Evolutionary conservation across 345 rosid species (phyloP), one percentile per base, ranked within the genome.

Genomic region (Luvunga scandens): DNA sequence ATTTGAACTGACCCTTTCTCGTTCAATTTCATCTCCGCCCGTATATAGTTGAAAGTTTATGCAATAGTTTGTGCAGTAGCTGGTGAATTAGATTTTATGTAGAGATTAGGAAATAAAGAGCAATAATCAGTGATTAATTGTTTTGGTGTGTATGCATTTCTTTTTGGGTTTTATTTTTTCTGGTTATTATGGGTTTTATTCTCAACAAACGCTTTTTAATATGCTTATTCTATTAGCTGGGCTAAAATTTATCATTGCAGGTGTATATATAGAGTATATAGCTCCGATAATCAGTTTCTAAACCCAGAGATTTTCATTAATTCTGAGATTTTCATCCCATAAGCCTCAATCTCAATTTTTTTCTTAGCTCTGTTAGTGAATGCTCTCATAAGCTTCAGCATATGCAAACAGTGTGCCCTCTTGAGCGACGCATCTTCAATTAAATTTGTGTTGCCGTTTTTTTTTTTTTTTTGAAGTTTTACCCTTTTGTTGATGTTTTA

Each of bases 41-140:
- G 14, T 56, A 3, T 12, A 73, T 61, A 73, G 77, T 61, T 73
- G 24, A 60, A 72, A 31, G 36, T 72, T 72, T 28, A 18, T 70
- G 75, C 66, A 71, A 39, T 61, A 72, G 78, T 79, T 45, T 55
- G 48, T 75, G 80, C 71, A 45, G 80, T 19, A 53, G 75, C 30
- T 60, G 53, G 25, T 56, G 61, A 30, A 14, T 73, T 42, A 60
- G 76, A 60, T 74, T 72, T 57, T 27, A 31, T 45, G 66, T 77
- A 74, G 71, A 50, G 33, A 59, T 14, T 36, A 61, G 72, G 75
- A 56, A 53, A 22, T 48, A 53, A 45, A 19, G 25, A 69, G 19
- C 60, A 72, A 67, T 73, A 34, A 77, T 60, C 67, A 53, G 16
- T 48, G 71, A 13, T 53, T 61, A 33, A 65, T 38, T 50, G n/a